Base-by-base conservation (phyloP, 1,284 basidiomycete genomes). In the Vanrija sp. region DNA sequence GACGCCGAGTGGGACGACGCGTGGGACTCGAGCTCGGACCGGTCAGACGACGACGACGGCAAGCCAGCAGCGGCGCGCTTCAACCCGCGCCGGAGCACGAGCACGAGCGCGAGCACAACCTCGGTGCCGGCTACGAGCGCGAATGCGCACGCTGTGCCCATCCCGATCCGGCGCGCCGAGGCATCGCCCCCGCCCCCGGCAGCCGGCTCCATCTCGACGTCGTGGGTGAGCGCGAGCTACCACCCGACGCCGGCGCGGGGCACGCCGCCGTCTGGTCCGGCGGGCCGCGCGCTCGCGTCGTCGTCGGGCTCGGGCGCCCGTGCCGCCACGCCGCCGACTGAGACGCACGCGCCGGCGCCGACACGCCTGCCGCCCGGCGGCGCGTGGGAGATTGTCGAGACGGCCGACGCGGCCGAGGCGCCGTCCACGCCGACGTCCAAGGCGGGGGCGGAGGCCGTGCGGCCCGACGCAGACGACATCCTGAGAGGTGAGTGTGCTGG, bases 1-100 rank as follows among this genome's bases (percentile, higher is more conserved):
- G 84, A 85, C 2, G 82, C 83, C 1, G 85, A 86, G 62, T 87
- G 85, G 52, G 89, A 93, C 62, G 89, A 93, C 71, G 89, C 85
- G 43, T 93, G 90, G 89, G 89, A 93, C 77, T 87, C 85, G 39
- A 41, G 39, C 39, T 23, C 39, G 39, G 42, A 27, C 15, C 24
- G 22, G 42, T 24, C 42, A 27, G 42, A 24, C 14, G n/a, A 25
- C 24, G 19, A 23, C 15, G n/a, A 27, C 23, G 24, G 24, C 9
- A n/a, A 8, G 10, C 31, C 9, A 9, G 9, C 31, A 14, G 31
- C 31, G 9, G 12, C 31, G 31, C 31, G 31, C 31, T 31, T 31
- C 12, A 9, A 9, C 1, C 6, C 31, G 31, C 31, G 31, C 12
- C 31, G 31, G 31, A 31, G 31, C 31, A 31, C 31, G 31, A 31